Evolutionary conservation across 192 early-diverging fungal genomes (phyloP).

Genomic region (Coemansia sp.): DNA sequence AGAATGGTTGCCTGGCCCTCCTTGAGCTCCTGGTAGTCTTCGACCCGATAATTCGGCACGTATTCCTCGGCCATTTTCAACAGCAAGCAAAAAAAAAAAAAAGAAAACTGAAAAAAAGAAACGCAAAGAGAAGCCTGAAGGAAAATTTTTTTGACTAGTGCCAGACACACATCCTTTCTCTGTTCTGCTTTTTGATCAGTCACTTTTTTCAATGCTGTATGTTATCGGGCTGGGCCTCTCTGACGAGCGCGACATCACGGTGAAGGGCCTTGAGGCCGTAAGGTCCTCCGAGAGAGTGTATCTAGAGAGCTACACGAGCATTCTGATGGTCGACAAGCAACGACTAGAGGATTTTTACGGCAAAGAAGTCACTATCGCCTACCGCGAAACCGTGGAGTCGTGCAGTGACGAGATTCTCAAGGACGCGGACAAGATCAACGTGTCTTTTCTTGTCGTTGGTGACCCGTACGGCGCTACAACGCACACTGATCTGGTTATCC

Average conservation of each 20-base stretch:
- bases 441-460: constrained; percentile 95
- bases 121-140: not conserved
- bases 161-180: not conserved
- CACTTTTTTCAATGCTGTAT: constrained; percentile 63
- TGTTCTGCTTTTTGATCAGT: not conserved
- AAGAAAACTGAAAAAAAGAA: not conserved
- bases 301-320: constrained; percentile 94
- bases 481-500: constrained; percentile 93
- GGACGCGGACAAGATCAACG: constrained; percentile 84
- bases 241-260: constrained; percentile 95
- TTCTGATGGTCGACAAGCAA: constrained; percentile 79
- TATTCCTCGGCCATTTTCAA: constrained; percentile 12
- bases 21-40: constrained; percentile 62
- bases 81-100: not conserved
- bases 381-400: constrained; percentile 97
- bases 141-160: constrained; percentile 5
- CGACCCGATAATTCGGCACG: constrained; percentile 32
- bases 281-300: constrained; percentile 83
- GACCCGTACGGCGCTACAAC: constrained; percentile 98
- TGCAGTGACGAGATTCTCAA: constrained; percentile 84
- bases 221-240: constrained; percentile 91
- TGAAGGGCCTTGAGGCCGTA: constrained; percentile 95
- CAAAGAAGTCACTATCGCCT: constrained; percentile 80
- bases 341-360: constrained; percentile 81
- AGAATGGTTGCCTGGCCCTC: constrained; percentile 82